Base-by-base conservation (phyloP, 257 asterid species). In the Capsicum rhomboideum region DNA sequence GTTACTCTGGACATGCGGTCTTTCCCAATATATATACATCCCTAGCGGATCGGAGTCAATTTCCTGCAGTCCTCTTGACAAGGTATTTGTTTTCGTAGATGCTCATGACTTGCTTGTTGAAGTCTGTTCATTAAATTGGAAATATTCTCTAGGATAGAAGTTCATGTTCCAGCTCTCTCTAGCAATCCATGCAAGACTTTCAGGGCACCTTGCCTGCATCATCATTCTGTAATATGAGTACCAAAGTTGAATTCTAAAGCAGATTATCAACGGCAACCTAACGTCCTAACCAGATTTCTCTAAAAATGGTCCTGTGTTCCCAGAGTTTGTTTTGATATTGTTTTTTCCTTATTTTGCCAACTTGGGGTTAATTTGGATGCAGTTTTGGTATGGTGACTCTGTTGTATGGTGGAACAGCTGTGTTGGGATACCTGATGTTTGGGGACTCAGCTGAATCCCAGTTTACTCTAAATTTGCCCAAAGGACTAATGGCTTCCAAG, bases 1-100 rank as follows among this genome's bases (percentile, higher is more conserved):
- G 99, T 93, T 97, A 94, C 90, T 95, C 99, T 0, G 99, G 99
- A 6, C 99, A 97, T 78, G 99, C 99, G 6, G 97, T 97, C 77
- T 93, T 97, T 78, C 99, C 99, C 79, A 97, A 97, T 80, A 97
- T 97, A 79, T 97, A 97, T 83, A 88, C 95, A 11, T 97, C 99
- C 34, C 89, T 97, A 98, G 94, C 88, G 69, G 93, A 93, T 66
- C 98, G 91, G 54, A 91, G 85, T 83, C 96, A 93, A 91, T 97
- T 82, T 86, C 94, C 98, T 56, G 72, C 92, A 10, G 96, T 97
- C 78, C 98, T 97, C 83, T 86, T 95, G 85, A 63, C 90, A 54
- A 92, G 99, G 99, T 95, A 88, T 40, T 42, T 42, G 34, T 34
- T 72, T 72, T 55, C 34, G 2, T 55, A 53, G 49, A 53, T 53